phyloP scores from a whole-genome alignment of 768 basidiomycete genomes.

The Hebeloma cylindrosporum region DNA sequence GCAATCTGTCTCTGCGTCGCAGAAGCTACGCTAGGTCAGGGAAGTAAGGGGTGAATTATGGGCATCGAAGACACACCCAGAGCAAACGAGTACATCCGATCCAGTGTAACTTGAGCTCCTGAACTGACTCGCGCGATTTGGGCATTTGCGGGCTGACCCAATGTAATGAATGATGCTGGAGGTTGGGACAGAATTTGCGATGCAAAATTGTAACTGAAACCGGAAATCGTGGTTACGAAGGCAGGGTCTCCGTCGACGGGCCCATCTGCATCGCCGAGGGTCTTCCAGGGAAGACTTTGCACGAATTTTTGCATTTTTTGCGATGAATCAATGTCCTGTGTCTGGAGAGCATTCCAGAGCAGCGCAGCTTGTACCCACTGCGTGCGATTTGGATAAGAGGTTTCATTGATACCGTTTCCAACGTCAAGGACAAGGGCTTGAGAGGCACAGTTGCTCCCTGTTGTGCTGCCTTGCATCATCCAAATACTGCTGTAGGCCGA shows the following conservation, averaged over 20 bases:
- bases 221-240: slow-evolving; percentile 46
- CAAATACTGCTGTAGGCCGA: slow-evolving; percentile 52
- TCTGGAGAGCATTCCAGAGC: slow-evolving; percentile 58
- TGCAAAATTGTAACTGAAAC: slow-evolving; percentile 62
- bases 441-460: slow-evolving; percentile 45
- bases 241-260: slow-evolving; percentile 32
- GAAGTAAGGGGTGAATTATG: background rate
- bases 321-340: slow-evolving; percentile 43
- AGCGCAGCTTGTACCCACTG: slow-evolving; percentile 59
- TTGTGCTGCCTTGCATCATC: slow-evolving; percentile 44
- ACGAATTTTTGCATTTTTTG: slow-evolving; percentile 47
- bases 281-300: slow-evolving; percentile 47
- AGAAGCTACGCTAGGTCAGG: slow-evolving; percentile 44
- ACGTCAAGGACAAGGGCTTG: slow-evolving; percentile 60
- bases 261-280: slow-evolving; percentile 39
- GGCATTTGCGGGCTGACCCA: slow-evolving; percentile 45
- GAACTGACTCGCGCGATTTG: slow-evolving; percentile 46
- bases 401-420: slow-evolving; percentile 40
- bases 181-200: slow-evolving; percentile 48
- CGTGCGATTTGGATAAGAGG: slow-evolving; percentile 47
- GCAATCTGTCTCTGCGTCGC: slow-evolving; percentile 51
- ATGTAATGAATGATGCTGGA: slow-evolving; percentile 40
- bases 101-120: slow-evolving; percentile 39
- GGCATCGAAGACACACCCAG: slow-evolving; percentile 41
- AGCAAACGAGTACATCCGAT: slow-evolving; percentile 62